Conservation (phyloP, 2,329 filamentous ascomycete genomes). For the Helotiales sp. region DNA sequence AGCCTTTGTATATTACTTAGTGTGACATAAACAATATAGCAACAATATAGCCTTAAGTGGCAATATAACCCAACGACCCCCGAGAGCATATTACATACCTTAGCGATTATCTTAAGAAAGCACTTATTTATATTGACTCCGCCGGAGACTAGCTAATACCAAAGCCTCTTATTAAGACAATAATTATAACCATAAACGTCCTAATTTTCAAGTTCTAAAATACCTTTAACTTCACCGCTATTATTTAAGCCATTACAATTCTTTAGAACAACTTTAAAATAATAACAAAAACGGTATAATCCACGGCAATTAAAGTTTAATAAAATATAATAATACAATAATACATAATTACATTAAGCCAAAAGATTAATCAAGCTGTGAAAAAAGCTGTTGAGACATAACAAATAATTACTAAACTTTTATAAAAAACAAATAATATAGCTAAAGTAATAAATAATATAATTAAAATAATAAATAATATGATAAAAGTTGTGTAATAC, state of each 20-base stretch:
- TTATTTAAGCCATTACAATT: conserved; percentile 15
- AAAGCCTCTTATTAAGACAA: conserved; percentile 12
- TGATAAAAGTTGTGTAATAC: not conserved
- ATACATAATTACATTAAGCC: conserved; percentile 7
- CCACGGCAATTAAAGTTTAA: conserved; percentile 13
- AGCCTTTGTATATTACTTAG: conserved; percentile 9
- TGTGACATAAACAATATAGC: too few species aligned
- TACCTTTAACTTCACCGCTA: not conserved
- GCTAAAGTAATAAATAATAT: not conserved
- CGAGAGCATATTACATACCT: conserved; percentile 14
- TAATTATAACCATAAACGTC: conserved; percentile 17
- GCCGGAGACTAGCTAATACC: conserved; percentile 10
- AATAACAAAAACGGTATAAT: not conserved
- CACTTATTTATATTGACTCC: conserved; percentile 19
- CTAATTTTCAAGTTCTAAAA: conserved; percentile 19
- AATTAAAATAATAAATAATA: not conserved
- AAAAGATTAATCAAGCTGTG: conserved; percentile 14
- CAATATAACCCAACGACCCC: conserved; percentile 14
- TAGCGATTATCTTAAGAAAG: conserved; percentile 19
- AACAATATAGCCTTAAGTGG: conserved; percentile 1
- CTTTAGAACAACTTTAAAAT: conserved; percentile 14
- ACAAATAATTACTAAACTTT: conserved; percentile 9
- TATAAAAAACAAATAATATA: conserved; percentile 15
- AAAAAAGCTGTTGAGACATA: conserved; percentile 4
- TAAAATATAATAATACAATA: conserved; percentile 9